Percentiles rank a stretch among this genome's conserved stretches.
Evolutionary conservation across 129 eudicot species (phyloP).

Genomic region (Helianthus tuberosus): DNA sequence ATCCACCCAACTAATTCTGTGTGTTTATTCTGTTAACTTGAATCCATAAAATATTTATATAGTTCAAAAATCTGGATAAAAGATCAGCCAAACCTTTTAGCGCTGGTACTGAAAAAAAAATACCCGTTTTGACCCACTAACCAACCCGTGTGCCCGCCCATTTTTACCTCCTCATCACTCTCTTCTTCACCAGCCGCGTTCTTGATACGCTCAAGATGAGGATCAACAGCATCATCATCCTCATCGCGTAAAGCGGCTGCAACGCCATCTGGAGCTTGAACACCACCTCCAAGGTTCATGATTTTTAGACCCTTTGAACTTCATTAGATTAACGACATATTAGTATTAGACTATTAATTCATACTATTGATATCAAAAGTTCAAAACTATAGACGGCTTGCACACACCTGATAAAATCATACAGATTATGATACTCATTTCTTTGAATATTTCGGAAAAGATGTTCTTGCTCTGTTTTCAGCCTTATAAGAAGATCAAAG

Average conservation of each 20-base stretch:
- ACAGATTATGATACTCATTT: constrained; percentile 84
- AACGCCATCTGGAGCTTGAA: constrained; percentile 62
- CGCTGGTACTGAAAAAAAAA: background rate
- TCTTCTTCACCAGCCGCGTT: constrained; percentile 81
- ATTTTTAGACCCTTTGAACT: constrained; percentile 84
- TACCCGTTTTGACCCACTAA: background rate
- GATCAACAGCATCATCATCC: constrained; percentile 86
- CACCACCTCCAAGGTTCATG: constrained; percentile 78
- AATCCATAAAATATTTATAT: background rate
- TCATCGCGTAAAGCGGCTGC: constrained; percentile 65
- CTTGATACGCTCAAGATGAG: constrained; percentile 86
- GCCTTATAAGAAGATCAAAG: constrained; percentile 83
- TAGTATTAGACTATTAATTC: constrained; percentile 1
- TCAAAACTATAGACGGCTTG: constrained; percentile 11
- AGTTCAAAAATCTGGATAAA: background rate
- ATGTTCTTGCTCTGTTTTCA: constrained; percentile 95
- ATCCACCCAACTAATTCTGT: too few species aligned
- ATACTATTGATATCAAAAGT: background rate
- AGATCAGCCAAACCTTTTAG: background rate
- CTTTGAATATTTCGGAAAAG: constrained; percentile 97
- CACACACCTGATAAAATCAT: constrained; percentile 80
- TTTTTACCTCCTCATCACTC: constrained; percentile 85
- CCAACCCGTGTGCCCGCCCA: background rate
- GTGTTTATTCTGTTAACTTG: too few species aligned
- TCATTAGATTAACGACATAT: constrained; percentile 22